phyloP scores from a whole-genome alignment of 768 basidiomycete species.

The Boletus pseudopeckii region DNA sequence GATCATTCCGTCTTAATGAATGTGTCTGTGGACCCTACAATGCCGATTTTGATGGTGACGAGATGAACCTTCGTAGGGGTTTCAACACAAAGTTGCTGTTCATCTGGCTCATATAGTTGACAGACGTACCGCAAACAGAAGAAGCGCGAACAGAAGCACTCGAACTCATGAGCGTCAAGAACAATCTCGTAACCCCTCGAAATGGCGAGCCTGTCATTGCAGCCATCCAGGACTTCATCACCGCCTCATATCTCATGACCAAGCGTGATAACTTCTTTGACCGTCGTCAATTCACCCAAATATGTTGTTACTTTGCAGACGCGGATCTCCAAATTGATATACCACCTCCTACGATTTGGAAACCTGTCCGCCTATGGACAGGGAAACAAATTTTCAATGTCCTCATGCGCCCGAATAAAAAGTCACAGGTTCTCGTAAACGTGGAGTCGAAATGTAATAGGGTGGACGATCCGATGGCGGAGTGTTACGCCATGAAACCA shows the following conservation, averaged over 20 bases:
- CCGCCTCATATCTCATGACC: constrained; percentile 93
- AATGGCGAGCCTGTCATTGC: constrained; percentile 99
- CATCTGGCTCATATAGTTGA: neutral
- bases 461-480: constrained; percentile 67
- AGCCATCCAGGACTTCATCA: constrained; percentile 99
- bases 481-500: constrained; percentile 61
- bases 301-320: constrained; percentile 92
- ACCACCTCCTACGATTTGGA: constrained; percentile 92
- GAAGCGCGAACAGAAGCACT: constrained; percentile 96
- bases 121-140: constrained; percentile 98
- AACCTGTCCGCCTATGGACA: constrained; percentile 92
- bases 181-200: constrained; percentile 95
- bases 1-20: constrained; percentile 95
- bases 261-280: constrained; percentile 91
- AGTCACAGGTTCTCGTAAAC: constrained; percentile 83
- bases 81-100: neutral
- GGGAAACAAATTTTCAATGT: constrained; percentile 99
- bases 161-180: constrained; percentile 94
- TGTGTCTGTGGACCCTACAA: constrained; percentile 99
- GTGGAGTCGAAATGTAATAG: constrained; percentile 96
- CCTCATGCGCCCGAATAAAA: constrained; percentile 90
- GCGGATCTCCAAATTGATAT: constrained; percentile 91
- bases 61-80: constrained; percentile 94
- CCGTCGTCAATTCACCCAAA: constrained; percentile 92
- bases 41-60: constrained; percentile 99